Evolutionary conservation across 768 basidiomycete species (phyloP), one percentile per base, ranked within the genome.

Genomic region (Boletus rubroflammeus): DNA sequence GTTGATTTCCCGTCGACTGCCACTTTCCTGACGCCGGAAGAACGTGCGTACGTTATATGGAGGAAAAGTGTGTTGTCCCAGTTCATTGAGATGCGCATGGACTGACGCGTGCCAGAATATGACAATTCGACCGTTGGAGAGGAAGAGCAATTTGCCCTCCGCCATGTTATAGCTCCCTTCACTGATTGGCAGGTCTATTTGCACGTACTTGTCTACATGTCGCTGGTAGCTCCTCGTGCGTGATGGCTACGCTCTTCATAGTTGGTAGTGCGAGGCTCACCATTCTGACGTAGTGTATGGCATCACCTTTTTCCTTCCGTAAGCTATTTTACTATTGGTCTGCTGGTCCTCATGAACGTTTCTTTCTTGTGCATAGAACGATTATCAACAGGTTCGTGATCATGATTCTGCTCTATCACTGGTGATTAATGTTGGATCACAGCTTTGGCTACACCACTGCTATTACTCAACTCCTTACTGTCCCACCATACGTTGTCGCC

Each of bases 251-350:
- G 0, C 15, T 26, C 21, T 39, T 26, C 26, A 9, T 39, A 11
- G 7, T 25, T 28, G 44, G 10, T 9, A n/a, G 2, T 26, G 26
- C 8, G 35, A 39, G 2, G 15, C 48, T 65, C 26, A 64, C 36
- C 19, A 10, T 31, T 40, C 17, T 53, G 40, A 23, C 29, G n/a
- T 39, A 86, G 86, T 86, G 2, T 86, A 83, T 59, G 86, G 85
- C 2, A 85, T 86, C 43, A 85, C 86, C 0, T 70, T 86, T 26
- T 88, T 88, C 74, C 69, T 87, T 26, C 85, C 85, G 82, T 86
- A 64, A 62, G 85, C 76, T 5, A 11, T 19, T 17, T 46, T 32
- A 1, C 7, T 36, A 15, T 17, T 6, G 35, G 17, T 29, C 19
- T 56, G 11, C 60, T 28, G 21, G 28, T 21, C n/a, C 47, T 45